phyloP scores from a whole-genome alignment of 805 yeast species.

The Myxozyma geophila region DNA sequence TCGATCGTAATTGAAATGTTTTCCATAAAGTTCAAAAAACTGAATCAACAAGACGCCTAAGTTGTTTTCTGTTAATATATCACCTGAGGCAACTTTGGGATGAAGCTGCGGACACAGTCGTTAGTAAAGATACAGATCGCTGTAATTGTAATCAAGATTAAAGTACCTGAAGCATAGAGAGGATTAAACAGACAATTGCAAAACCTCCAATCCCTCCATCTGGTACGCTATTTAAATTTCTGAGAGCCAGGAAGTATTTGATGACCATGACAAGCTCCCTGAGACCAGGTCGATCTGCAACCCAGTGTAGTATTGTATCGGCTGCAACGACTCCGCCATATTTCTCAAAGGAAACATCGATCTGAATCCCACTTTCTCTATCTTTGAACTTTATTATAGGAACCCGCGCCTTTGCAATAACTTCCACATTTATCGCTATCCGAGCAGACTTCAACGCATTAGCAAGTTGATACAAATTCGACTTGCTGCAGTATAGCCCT shows the following conservation, averaged over 20 bases:
- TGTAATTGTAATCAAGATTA: not conserved
- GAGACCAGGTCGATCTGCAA: constrained; percentile 71
- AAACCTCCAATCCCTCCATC: constrained; percentile 96
- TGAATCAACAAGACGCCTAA: constrained; percentile 86
- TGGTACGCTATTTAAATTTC: constrained; percentile 83
- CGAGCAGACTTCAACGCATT: constrained; percentile 64
- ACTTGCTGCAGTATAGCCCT: constrained; percentile 61
- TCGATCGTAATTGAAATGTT: constrained; percentile 81
- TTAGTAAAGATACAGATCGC: not conserved
- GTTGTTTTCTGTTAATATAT: constrained; percentile 71
- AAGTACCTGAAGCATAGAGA: constrained; percentile 62
- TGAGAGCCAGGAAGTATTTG: constrained; percentile 79
- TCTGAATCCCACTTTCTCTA: constrained; percentile 66
- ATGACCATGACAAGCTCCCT: constrained; percentile 80
- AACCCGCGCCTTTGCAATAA: constrained; percentile 86
- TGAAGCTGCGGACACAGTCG: constrained; percentile 53
- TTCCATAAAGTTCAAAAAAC: constrained; percentile 90
- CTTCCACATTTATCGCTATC: constrained; percentile 75
- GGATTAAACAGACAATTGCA: constrained; percentile 84
- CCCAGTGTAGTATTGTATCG: constrained; percentile 74
- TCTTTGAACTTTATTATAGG: constrained; percentile 94
- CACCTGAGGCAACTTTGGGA: constrained; percentile 71
- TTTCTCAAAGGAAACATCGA: constrained; percentile 90
- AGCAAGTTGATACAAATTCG: constrained; percentile 72
- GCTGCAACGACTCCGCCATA: constrained; percentile 83